Base-by-base conservation (phyloP, 2,329 filamentous ascomycete species). In the Fusarium euwallaceae region DNA sequence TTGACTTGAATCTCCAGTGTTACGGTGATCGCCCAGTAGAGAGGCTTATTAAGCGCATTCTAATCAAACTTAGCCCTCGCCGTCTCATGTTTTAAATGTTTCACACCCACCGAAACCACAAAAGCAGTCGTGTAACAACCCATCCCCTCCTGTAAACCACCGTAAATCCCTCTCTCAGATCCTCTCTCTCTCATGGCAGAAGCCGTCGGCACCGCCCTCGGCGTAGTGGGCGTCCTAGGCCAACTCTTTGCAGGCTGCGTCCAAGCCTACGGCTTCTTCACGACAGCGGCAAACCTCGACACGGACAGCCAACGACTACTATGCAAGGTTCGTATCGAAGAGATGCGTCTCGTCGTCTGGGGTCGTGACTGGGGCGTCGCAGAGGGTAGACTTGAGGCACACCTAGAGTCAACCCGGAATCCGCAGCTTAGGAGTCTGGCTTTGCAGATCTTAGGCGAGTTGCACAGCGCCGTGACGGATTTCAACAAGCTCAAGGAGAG, bases 271-370 rank as follows among this genome's bases (percentile, higher is more conserved):
- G 78, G 81, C 32, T 83, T 85, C 80, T 87, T 87, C 77, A 83
- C 83, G 17, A 78, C 81, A 17, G 85, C 86, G 2, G 76, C 80
- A 45, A 82, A 85, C 56, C 78, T 86, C n/a, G 84, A 86, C 67
- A 77, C 78, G 24, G 85, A 87, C 76, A 82, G 81, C 68, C 83
- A 86, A 76, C 82, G 83, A 43, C 78, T 87, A 36, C 78, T 86
- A 51, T 87, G 85, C 80, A 87, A 87, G 75, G 84, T 87, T 64
- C 83, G 84, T 61, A 87, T 87, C 75, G 86, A 87, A 79, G 86
- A 87, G 82, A 86, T 86, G 84, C 82, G 86, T 5, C 81, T 87
- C 39, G 77, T 85, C 34, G 84, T 86, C 67, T 87, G 86, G 86
- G 86, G 86, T 20, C 78, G 86, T 36, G 84, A 86, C 72, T 87